These are phyloP conservation scores for Brettanomyces custersianus DNA, from an alignment of 805 yeast genomes.

Conservation along the genomic window DNA sequence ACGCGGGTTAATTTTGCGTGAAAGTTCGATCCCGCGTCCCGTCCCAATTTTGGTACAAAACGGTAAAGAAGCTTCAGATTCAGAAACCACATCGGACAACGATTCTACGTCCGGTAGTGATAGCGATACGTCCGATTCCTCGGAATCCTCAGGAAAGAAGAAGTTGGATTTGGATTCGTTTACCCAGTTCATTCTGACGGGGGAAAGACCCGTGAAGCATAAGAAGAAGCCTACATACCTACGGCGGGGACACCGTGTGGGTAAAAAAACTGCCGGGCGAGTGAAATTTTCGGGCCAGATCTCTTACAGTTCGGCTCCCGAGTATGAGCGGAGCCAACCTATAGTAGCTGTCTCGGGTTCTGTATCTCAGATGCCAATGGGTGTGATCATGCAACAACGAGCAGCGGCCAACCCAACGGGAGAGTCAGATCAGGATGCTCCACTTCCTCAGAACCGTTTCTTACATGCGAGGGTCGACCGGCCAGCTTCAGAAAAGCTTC, in stretches of 20 bases:
- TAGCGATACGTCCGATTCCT: constrained; percentile 6
- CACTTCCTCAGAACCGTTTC: constrained; percentile 14
- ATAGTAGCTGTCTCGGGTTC: constrained; percentile 16
- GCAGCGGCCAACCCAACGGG: constrained; percentile 9
- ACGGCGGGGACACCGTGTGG: too few relatives aligned
- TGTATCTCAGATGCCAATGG: constrained; percentile 70
- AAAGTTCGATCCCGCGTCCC: constrained; percentile 72
- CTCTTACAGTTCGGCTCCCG: constrained; percentile 25
- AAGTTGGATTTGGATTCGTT: constrained; percentile 78
- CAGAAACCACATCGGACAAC: constrained; percentile 13
- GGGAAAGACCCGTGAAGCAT: constrained; percentile 44
- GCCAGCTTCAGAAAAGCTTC: constrained; percentile 21
- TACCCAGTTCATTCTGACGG: constrained; percentile 76
- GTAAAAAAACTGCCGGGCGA: constrained; percentile 11
- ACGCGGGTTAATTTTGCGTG: constrained; percentile 39
- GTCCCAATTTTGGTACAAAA: constrained; percentile 63
- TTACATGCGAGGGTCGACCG: constrained; percentile 62
- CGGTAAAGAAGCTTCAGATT: constrained; percentile 33
- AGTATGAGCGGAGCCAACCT: constrained; percentile 4
- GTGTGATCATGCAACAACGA: constrained; percentile 47
- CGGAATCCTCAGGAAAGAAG: constrained; percentile 4
- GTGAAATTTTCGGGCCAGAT: constrained; percentile 70
- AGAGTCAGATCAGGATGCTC: background rate
- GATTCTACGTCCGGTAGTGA: constrained; percentile 7
- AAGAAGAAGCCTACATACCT: too few relatives aligned